Conservation (phyloP, 306 rosid species). For the Rosa multiflora region DNA sequence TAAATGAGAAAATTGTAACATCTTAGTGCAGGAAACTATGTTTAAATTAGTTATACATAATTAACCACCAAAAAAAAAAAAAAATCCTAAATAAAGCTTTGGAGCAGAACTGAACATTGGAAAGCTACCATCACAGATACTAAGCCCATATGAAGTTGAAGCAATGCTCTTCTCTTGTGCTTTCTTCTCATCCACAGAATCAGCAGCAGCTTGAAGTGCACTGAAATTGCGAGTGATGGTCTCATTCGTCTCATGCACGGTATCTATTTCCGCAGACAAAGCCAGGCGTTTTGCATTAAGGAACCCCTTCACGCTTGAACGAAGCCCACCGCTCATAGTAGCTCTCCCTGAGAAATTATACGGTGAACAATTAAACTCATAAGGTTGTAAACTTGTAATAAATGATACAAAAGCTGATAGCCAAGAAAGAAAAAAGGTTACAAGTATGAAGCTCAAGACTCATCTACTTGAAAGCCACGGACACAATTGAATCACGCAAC, state of each 20-base stretch:
- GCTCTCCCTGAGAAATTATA: background rate
- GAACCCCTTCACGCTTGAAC: background rate
- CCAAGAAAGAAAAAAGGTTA: background rate
- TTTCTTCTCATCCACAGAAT: background rate
- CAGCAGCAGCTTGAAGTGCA: background rate
- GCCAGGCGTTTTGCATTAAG: constrained; percentile 1
- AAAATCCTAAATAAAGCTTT: too few relatives aligned
- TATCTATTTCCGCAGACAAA: background rate
- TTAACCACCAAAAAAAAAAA: too few relatives aligned
- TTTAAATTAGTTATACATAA: too few relatives aligned
- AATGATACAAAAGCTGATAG: background rate
- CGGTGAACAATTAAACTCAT: background rate
- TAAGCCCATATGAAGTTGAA: background rate
- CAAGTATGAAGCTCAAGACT: background rate
- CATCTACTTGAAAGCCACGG: background rate
- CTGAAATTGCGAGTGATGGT: background rate
- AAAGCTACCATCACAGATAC: background rate
- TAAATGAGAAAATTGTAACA: too few relatives aligned
- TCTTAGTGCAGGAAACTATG: too few relatives aligned
- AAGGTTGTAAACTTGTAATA: background rate
- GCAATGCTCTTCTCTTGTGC: background rate
- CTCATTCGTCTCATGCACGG: background rate
- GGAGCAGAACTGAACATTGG: background rate
- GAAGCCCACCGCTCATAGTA: background rate
- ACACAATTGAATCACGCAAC: too few relatives aligned